Evolutionary conservation across 1,284 basidiomycete genomes (phyloP), one percentile per base, ranked within the genome.

Genomic region (Sporisorium scitamineum): DNA sequence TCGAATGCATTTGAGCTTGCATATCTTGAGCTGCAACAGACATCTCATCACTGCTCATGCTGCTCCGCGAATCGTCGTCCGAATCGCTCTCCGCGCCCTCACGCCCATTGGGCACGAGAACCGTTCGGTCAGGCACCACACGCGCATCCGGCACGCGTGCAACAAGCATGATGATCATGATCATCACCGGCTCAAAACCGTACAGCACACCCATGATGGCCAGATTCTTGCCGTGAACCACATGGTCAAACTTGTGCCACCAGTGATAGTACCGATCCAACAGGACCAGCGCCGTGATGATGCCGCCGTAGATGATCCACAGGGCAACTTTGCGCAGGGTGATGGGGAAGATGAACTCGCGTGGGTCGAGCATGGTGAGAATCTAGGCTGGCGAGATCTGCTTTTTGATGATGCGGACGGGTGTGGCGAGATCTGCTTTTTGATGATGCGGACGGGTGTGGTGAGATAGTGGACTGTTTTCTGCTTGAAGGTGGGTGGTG

Each of bases 181-280:
- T 60, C 70, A 72, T 72, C 24, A 31, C 13, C 5, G 70, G 70
- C 44, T 72, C 70, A 27, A 72, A 72, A 14, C 70, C 63, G 53
- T 72, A 72, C 47, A 72, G 34, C 16, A 72, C 50, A 7, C 70
- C 64, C 64, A 72, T 72, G 48, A 72, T 67, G 13, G 45, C 51
- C 24, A 72, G 22, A 6, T 67, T 72, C 55, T 63, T 67, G 3
- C 70, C 70, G 48, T 72, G 70, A 20, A 72, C 54, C 13, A 60
- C 70, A 24, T 57, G 70, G 26, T 66, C 60, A 16, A 72, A 26
- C 60, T 59, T 66, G 52, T 31, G 13, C 70, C 70, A 72, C 70
- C 70, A 72, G 53, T 72, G 70, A 16, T 61, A 72, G 64, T 72
- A 63, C 26, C 44, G 59, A 44, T 72, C 70, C 5, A 72, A 60